Percentiles rank a stretch among this genome's conserved stretches.
Conservation (phyloP, 2,329 filamentous ascomycete species). For the Torrubiellomyces zombiae region DNA sequence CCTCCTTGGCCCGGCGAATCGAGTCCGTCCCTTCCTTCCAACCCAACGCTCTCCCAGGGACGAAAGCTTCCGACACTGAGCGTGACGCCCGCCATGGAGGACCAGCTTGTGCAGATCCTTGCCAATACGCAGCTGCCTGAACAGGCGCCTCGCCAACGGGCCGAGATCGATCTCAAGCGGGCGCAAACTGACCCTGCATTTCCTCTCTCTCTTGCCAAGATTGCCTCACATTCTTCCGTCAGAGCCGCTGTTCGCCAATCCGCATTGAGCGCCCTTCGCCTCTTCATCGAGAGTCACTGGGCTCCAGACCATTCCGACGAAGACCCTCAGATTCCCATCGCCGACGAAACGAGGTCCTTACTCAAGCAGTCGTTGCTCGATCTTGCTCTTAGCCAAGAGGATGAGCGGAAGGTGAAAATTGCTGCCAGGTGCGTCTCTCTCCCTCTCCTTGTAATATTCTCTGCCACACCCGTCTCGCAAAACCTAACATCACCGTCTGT, state of each 20-base stretch:
- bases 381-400: conserved; percentile 54
- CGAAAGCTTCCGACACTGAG: no score
- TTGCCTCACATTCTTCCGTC: conserved; percentile 62
- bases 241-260: conserved; percentile 65
- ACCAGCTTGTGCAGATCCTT: conserved; percentile 78
- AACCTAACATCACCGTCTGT: neutral
- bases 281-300: conserved; percentile 77
- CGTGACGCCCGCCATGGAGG: conserved; percentile 59
- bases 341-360: conserved; percentile 55
- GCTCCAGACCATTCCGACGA: conserved; percentile 57
- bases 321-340: conserved; percentile 43
- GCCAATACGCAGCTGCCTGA: conserved; percentile 68
- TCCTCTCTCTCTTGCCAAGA: conserved; percentile 61
- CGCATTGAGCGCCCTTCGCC: conserved; percentile 62
- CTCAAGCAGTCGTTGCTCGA: conserved; percentile 61
- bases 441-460: conserved; percentile 2
- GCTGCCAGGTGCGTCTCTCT: conserved; percentile 52
- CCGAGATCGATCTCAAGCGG: conserved; percentile 66
- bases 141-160: conserved; percentile 64
- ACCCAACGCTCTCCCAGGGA: conserved; percentile 2
- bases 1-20: no score
- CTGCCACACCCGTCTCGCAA: neutral
- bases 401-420: conserved; percentile 73
- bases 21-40: neutral
- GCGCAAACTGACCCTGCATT: conserved; percentile 56